Percentiles rank a stretch among this genome's conserved stretches.
Evolutionary conservation across 169 alveolate genomes (phyloP).

Genomic region (Plasmodium gonderi): DNA sequence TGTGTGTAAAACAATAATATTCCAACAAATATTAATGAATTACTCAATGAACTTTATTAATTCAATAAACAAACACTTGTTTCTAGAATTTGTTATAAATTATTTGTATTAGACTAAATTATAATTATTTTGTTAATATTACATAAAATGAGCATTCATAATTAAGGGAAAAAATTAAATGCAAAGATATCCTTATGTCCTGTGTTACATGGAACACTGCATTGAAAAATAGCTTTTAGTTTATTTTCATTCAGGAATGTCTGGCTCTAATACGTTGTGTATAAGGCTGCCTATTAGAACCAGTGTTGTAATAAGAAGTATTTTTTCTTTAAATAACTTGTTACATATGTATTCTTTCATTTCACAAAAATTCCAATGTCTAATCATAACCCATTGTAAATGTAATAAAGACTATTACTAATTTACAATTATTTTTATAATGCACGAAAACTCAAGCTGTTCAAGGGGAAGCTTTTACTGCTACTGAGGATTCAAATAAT

Average conservation of each 20-base stretch:
- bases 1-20: neutral
- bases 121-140: neutral
- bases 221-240: neutral
- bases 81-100: neutral
- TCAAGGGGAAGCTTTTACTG: too few relatives aligned
- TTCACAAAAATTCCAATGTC: neutral
- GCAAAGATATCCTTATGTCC: neutral
- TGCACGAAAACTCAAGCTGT: too few relatives aligned
- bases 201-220: too few relatives aligned
- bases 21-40: neutral
- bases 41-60: neutral
- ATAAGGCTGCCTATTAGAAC: neutral
- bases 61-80: too few relatives aligned
- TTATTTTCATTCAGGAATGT: neutral
- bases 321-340: neutral
- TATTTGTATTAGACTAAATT: neutral
- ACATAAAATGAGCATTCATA: neutral
- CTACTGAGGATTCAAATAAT: too few relatives aligned
- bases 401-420: neutral
- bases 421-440: too few relatives aligned
- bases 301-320: neutral
- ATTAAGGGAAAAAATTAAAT: too few relatives aligned
- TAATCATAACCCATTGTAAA: neutral
- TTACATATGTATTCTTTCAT: neutral
- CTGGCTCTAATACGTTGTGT: neutral